Conservation (phyloP, 2,329 filamentous ascomycete species). For the Penicillium brasilianum region DNA sequence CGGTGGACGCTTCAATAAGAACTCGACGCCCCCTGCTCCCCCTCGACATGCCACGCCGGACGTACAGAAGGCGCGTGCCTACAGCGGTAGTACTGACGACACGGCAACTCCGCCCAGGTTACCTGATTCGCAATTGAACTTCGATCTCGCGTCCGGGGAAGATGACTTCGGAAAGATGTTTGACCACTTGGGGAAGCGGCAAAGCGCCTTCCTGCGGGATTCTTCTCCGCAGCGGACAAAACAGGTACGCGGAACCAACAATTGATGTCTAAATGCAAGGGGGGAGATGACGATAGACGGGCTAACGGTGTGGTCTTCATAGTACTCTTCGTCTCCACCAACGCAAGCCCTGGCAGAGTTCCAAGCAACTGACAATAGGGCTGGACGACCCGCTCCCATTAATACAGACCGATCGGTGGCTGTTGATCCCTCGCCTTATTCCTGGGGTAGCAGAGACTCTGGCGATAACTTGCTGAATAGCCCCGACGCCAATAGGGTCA, state of each 20-base stretch:
- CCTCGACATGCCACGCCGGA: conserved; percentile 33
- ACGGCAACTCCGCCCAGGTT: conserved; percentile 58
- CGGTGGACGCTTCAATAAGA: conserved; percentile 49
- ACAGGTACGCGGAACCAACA: conserved; percentile 27
- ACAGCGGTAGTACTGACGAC: conserved; percentile 59
- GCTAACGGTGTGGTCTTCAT: conserved; percentile 27
- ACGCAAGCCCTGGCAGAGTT: conserved; percentile 23
- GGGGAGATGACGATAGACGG: background rate
- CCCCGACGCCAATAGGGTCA: conserved; percentile 33
- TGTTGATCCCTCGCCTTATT: conserved; percentile 56
- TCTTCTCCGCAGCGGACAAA: conserved; percentile 28
- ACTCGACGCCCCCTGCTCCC: conserved; percentile 30
- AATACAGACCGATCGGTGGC: conserved; percentile 50
- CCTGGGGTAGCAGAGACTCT: conserved; percentile 59
- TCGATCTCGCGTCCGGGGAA: conserved; percentile 42
- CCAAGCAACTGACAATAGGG: conserved; percentile 31
- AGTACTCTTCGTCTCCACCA: conserved; percentile 34
- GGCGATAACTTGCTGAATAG: conserved; percentile 55
- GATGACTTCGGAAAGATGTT: conserved; percentile 60
- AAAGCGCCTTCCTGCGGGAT: conserved; percentile 32
- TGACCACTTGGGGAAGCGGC: conserved; percentile 49
- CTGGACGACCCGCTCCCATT: conserved; percentile 48
- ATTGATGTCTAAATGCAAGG: conserved; percentile 11
- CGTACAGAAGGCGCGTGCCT: conserved; percentile 50
- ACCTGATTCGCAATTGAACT: conserved; percentile 48